Conservation (phyloP, 441 rosid genomes). For the Jatropha multifida region DNA sequence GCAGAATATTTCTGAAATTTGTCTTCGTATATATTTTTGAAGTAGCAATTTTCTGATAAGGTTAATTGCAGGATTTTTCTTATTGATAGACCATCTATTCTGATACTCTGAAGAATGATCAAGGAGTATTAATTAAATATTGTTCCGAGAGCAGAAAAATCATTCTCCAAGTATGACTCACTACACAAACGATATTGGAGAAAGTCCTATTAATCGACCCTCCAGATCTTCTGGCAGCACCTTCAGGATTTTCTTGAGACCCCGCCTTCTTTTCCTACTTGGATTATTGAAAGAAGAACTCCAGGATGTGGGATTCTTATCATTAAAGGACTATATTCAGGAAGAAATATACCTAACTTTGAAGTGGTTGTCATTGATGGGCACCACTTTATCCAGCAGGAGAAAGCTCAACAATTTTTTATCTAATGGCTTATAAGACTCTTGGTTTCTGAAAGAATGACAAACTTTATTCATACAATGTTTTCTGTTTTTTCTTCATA, state of each 20-base stretch:
- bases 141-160: constrained; percentile 23
- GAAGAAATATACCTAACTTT: constrained; percentile 36
- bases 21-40: too few species aligned
- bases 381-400: constrained; percentile 46
- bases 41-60: too few species aligned
- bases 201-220: constrained; percentile 27
- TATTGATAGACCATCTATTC: too few species aligned
- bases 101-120: not conserved
- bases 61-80: too few species aligned
- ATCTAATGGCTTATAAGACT: too few species aligned
- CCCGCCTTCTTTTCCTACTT: constrained; percentile 28
- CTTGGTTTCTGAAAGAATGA: too few species aligned
- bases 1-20: too few species aligned
- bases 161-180: constrained; percentile 31
- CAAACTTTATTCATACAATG: too few species aligned
- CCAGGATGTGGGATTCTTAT: constrained; percentile 29
- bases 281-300: constrained; percentile 32
- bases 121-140: not conserved
- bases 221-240: constrained; percentile 31
- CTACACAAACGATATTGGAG: constrained; percentile 24
- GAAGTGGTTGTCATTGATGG: constrained; percentile 41
- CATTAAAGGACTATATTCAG: constrained; percentile 24
- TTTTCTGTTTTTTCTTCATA: too few species aligned
- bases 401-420: constrained; percentile 33
- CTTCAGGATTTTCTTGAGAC: constrained; percentile 36